Percentiles rank a stretch among this genome's conserved stretches.
phyloP scores from a whole-genome alignment of 108 stramenopile genomes.

The Chaetoceros tenuissimus region DNA sequence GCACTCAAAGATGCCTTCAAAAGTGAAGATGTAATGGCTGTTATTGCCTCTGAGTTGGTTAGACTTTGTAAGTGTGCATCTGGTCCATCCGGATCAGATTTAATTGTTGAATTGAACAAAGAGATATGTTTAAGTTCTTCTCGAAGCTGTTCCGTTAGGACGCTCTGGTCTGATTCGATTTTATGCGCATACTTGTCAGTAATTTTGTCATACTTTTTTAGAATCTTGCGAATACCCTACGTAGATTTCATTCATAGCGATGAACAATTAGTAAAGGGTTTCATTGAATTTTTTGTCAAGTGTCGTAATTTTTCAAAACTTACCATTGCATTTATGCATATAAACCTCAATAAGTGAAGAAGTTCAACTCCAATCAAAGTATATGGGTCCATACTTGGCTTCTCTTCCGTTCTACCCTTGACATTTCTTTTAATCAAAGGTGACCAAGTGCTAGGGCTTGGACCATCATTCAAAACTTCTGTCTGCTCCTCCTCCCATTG shows the following conservation, averaged over 20 bases:
- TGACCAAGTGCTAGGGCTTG: conserved; percentile 47
- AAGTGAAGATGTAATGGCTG: conserved; percentile 40
- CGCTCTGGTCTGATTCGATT: background rate
- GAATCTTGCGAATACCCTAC: conserved; percentile 48
- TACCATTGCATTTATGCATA: conserved; percentile 70
- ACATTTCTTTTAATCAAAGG: conserved; percentile 61
- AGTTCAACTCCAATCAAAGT: conserved; percentile 74
- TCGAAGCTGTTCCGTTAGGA: background rate
- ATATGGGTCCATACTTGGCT: conserved; percentile 56
- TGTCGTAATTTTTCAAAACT: conserved; percentile 74
- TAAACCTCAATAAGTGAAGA: conserved; percentile 67
- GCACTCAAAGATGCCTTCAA: conserved; percentile 17
- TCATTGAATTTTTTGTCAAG: conserved; percentile 64
- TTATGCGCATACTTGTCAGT: conserved; percentile 1
- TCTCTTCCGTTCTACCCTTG: conserved; percentile 33
- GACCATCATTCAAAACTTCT: conserved; percentile 40
- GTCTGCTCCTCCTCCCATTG: background rate
- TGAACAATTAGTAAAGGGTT: conserved; percentile 81
- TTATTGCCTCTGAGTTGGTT: conserved; percentile 32
- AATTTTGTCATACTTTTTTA: conserved; percentile 58
- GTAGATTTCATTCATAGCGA: conserved; percentile 23
- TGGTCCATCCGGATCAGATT: too few species aligned
- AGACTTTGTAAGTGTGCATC: conserved; percentile 38
- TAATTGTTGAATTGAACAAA: background rate
- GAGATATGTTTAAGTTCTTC: background rate